These are phyloP conservation scores for Zygosaccharomyces rouxii DNA, from an alignment of 805 yeast species.

Conservation along the genomic window DNA sequence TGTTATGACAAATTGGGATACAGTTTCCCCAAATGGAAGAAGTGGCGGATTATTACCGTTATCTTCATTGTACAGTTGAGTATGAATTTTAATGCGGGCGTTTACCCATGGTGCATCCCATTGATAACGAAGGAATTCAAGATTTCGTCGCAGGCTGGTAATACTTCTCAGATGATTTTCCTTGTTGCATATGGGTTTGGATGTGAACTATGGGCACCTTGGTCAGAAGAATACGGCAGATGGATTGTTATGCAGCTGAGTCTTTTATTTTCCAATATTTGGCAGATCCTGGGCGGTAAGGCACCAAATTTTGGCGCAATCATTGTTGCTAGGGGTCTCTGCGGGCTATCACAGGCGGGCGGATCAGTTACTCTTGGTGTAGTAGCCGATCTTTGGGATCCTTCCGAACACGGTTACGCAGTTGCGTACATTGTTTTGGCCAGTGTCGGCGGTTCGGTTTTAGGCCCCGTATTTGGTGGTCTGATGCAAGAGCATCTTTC, in stretches of 20 bases:
- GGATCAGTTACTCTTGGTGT: conserved; percentile 12
- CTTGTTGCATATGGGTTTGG: conserved; percentile 11
- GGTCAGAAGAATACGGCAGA: conserved; percentile 10
- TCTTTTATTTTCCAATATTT: conserved; percentile 7
- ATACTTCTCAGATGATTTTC: conserved; percentile 9
- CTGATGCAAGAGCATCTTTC: conserved; percentile 9
- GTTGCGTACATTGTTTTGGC: conserved; percentile 8
- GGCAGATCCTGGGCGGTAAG: conserved; percentile 9
- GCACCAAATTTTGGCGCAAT: conserved; percentile 10
- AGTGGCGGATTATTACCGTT: conserved; percentile 6
- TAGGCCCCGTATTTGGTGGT: conserved; percentile 10
- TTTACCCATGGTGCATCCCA: conserved; percentile 7
- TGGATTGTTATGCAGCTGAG: conserved; percentile 9
- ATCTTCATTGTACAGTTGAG: conserved; percentile 8
- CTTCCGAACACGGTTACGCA: conserved; percentile 10
- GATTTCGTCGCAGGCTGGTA: conserved; percentile 6
- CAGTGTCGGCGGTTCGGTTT: conserved; percentile 8
- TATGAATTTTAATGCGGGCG: conserved; percentile 11
- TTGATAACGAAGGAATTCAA: conserved; percentile 7
- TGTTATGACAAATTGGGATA: conserved; percentile 10
- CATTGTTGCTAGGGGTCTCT: conserved; percentile 8
- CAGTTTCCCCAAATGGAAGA: conserved; percentile 5
- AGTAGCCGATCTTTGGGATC: conserved; percentile 9
- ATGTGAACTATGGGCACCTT: conserved; percentile 11
- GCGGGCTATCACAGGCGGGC: conserved; percentile 9